These are phyloP conservation scores for Epichloe bromicola DNA, from an alignment of 2,329 filamentous ascomycete genomes.

Conservation along the genomic window DNA sequence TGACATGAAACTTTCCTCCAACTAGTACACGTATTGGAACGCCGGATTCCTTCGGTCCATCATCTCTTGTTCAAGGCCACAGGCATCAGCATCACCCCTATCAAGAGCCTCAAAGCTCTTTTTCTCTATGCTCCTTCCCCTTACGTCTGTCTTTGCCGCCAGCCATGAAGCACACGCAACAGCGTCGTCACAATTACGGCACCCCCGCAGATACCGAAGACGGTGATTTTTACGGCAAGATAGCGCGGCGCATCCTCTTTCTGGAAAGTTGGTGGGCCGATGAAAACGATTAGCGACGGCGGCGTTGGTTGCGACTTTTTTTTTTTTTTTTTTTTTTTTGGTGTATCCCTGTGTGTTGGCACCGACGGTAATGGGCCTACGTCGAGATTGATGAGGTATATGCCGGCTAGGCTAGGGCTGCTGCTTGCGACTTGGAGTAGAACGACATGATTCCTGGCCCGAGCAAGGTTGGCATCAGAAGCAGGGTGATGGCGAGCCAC, in stretches of 20 bases:
- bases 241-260: conserved; percentile 35
- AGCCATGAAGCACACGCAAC: too few relatives aligned
- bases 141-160: conserved; percentile 15
- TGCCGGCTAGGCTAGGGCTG: conserved; percentile 15
- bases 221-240: too few relatives aligned
- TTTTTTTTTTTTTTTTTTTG: conserved; percentile 27
- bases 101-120: conserved; percentile 17
- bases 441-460: conserved; percentile 17
- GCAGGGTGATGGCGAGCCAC: conserved; percentile 13
- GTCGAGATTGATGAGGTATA: conserved; percentile 26
- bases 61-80: conserved; percentile 14
- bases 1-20: neutral
- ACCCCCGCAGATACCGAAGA: too few relatives aligned
- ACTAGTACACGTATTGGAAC: conserved; percentile 13
- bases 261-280: conserved; percentile 12
- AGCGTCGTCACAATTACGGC: too few relatives aligned
- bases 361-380: conserved; percentile 28
- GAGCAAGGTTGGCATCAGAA: conserved; percentile 13
- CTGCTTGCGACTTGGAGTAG: conserved; percentile 14
- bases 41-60: conserved; percentile 21
- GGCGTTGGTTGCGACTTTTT: conserved; percentile 26
- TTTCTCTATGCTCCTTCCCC: conserved; percentile 21
- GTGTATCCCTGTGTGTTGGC: conserved; percentile 33
- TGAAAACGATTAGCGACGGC: conserved; percentile 30
- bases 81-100: conserved; percentile 16